These are phyloP conservation scores for Mikania micrantha DNA, from an alignment of 129 eudicot species.

Conservation along the genomic window DNA sequence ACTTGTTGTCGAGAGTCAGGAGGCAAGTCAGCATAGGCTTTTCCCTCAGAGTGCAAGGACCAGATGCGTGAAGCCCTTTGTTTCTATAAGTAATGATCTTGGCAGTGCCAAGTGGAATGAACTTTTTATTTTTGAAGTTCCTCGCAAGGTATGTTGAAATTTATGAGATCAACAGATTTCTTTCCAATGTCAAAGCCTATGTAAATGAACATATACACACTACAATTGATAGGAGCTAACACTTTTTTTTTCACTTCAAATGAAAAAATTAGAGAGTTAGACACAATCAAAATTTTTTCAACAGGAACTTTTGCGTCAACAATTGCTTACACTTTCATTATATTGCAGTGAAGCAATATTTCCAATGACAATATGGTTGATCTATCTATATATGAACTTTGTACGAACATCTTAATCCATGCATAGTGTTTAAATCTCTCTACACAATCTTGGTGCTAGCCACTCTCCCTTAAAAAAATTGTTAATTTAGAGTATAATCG, in stretches of 20 bases:
- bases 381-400: background rate
- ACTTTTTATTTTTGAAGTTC: slow-evolving; percentile 95
- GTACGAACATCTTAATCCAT: background rate
- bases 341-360: background rate
- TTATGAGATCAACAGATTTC: background rate
- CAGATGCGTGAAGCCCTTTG: slow-evolving; percentile 68
- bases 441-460: background rate
- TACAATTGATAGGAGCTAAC: background rate
- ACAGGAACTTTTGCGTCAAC: background rate
- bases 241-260: background rate
- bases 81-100: slow-evolving; percentile 31
- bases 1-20: slow-evolving; percentile 77
- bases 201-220: background rate
- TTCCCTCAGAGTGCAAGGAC: slow-evolving; percentile 99
- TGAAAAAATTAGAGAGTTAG: background rate
- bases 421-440: background rate
- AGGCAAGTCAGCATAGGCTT: slow-evolving; percentile 73
- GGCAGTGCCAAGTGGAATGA: slow-evolving; percentile 92
- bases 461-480: background rate
- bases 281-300: background rate
- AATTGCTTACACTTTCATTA: background rate
- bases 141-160: slow-evolving; percentile 60
- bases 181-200: slow-evolving; percentile 8
- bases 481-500: background rate
- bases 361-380: background rate